Evolutionary conservation across 208 protist genomes (phyloP).

Genomic region (Trypanosoma congolense): DNA sequence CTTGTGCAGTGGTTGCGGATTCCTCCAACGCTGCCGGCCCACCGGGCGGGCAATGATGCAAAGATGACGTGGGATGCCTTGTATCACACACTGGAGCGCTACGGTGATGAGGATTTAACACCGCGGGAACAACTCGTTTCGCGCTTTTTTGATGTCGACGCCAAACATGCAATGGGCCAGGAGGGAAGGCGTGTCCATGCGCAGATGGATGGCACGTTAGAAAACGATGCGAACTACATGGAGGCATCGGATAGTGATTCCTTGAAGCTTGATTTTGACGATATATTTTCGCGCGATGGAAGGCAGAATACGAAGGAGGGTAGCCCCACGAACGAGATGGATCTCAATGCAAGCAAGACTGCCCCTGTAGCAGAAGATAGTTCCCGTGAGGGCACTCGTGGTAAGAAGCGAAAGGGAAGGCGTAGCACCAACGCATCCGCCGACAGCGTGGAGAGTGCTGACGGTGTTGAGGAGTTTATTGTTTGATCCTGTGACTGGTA

Average conservation of each 20-base stretch:
- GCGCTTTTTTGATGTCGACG: conserved; percentile 84
- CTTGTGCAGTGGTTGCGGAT: conserved; percentile 86
- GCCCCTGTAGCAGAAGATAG: too few species aligned
- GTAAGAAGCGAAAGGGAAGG: background rate
- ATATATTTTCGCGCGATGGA: conserved; percentile 48
- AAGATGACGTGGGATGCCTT: conserved; percentile 88
- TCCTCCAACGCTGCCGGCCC: conserved; percentile 56
- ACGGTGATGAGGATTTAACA: conserved; percentile 83
- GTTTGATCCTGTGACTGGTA: conserved; percentile 3
- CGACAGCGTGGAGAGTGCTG: conserved; percentile 1
- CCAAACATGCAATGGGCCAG: conserved; percentile 54
- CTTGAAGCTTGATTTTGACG: conserved; percentile 75
- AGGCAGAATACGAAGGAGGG: conserved; percentile 13
- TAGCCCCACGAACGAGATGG: background rate
- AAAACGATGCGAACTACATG: background rate
- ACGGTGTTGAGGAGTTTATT: conserved; percentile 18
- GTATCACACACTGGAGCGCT: conserved; percentile 83
- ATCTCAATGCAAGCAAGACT: too few species aligned
- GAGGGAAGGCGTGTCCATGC: background rate
- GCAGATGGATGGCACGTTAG: conserved; percentile 9
- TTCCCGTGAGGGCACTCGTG: background rate
- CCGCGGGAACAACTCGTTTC: conserved; percentile 84
- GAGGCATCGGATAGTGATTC: conserved; percentile 16
- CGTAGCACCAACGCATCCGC: conserved; percentile 3
- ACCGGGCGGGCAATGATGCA: conserved; percentile 84